Base-by-base conservation (phyloP, 768 basidiomycete genomes). In the Russula sp. region DNA sequence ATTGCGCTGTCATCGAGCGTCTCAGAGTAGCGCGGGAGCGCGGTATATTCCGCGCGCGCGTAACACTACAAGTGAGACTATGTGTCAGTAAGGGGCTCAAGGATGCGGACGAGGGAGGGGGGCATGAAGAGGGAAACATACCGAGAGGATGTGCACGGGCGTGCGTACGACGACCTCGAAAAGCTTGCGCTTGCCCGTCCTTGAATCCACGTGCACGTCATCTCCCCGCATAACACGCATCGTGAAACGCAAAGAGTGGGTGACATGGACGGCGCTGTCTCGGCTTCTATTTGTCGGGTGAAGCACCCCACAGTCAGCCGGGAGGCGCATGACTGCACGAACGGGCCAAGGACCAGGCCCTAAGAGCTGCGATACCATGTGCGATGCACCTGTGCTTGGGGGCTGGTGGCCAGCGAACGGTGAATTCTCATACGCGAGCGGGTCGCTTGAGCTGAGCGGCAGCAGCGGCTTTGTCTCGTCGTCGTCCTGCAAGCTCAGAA, bases 331-430 rank as follows among this genome's bases (percentile, higher is more conserved):
- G 35, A 82, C 77, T 56, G 83, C 80, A 59, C 85, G 83, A 62
- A 98, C 81, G 9, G 79, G 78, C 95, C 95, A 98, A 13, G 96
- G 95, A 0, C 96, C 95, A 2, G 83, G 83, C 34, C 87, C 88
- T 84, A 86, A 86, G 63, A 82, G 74, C 47, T 69, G 77, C 22
- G 86, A 83, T 34, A 80, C 82, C 52, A 80, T 71, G 56, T 87
- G 84, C 0, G 81, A 81, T 34, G 80, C 68, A 66, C 84, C 80
- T 48, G 79, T 77, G 29, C 79, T 79, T 3, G 79, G 76, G 5
- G 73, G 56, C 22, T 82, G 69, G 22, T 88, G 69, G 8, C 74
- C 72, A 43, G 79, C 74, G 1, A 96, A 74, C 0, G 95, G 90
- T 0, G 91, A 93, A 8, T 80, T 75, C 42, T 72, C 78, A 67